Conservation (phyloP, 345 rosid genomes). For the Noccaea caerulescens region DNA sequence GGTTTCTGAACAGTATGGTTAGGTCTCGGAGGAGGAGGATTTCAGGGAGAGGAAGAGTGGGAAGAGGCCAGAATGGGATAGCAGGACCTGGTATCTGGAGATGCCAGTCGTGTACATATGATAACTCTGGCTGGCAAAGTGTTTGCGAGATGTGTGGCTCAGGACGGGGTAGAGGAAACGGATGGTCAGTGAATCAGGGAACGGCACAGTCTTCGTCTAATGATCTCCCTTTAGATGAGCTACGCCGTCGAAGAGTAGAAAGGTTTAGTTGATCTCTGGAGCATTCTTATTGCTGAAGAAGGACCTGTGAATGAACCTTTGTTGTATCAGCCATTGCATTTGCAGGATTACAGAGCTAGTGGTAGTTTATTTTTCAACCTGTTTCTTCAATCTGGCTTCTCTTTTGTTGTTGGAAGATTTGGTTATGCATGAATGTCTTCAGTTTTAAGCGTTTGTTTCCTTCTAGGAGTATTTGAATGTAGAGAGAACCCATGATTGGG, state of each 20-base stretch:
- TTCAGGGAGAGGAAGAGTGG: constrained; percentile 76
- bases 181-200: constrained; percentile 41
- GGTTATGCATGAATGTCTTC: constrained; percentile 26
- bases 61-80: constrained; percentile 53
- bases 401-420: constrained; percentile 39
- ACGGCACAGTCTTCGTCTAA: constrained; percentile 33
- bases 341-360: constrained; percentile 8
- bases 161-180: constrained; percentile 44
- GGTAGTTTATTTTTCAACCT: constrained; percentile 11
- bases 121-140: constrained; percentile 63
- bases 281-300: constrained; percentile 22
- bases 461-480: background rate
- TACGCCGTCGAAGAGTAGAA: constrained; percentile 81
- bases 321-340: constrained; percentile 18
- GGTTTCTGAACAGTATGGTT: constrained; percentile 51
- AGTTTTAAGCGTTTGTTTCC: background rate
- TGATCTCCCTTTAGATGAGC: constrained; percentile 67
- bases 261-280: constrained; percentile 61
- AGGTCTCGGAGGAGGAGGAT: constrained; percentile 49
- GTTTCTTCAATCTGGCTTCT: constrained; percentile 19
- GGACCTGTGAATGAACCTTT: constrained; percentile 26
- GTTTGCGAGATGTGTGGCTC: constrained; percentile 91
- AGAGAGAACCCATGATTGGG: background rate
- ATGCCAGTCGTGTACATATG: constrained; percentile 86
- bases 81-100: constrained; percentile 64